Conservation (phyloP, 1,284 basidiomycete genomes). For the Xerocomus tenax region DNA sequence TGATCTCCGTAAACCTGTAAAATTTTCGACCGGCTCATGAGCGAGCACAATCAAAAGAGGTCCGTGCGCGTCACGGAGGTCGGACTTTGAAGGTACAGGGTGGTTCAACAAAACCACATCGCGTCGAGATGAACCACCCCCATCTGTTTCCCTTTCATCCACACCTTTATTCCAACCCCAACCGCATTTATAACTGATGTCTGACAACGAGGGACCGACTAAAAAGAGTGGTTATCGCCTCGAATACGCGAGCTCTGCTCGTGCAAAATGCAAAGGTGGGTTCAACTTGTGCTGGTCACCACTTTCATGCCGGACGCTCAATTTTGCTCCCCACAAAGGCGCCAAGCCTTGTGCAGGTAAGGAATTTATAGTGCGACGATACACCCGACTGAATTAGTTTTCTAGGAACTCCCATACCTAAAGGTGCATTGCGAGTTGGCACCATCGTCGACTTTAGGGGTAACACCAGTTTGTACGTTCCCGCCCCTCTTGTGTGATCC, state of each 20-base stretch:
- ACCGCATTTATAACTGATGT: conserved; percentile 36
- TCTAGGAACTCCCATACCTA: conserved; percentile 61
- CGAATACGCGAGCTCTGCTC: conserved; percentile 59
- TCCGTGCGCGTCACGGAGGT: conserved; percentile 30
- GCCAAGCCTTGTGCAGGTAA: conserved; percentile 69
- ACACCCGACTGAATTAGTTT: conserved; percentile 15
- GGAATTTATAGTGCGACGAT: conserved; percentile 11
- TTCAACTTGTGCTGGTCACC: conserved; percentile 16
- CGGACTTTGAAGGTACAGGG: conserved; percentile 34
- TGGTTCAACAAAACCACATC: conserved; percentile 34
- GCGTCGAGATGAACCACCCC: conserved; percentile 35
- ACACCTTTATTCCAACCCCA: conserved; percentile 15
- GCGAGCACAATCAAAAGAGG: conserved; percentile 26
- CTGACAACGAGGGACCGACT: conserved; percentile 44
- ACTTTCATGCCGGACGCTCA: conserved; percentile 15
- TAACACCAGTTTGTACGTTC: conserved; percentile 59
- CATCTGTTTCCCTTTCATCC: conserved; percentile 25
- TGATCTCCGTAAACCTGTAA: conserved; percentile 9
- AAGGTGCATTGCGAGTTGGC: conserved; percentile 69
- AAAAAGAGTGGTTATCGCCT: conserved; percentile 64
- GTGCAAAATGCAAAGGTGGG: conserved; percentile 79
- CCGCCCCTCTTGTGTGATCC: conserved; percentile 7
- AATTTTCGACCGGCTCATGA: conserved; percentile 19
- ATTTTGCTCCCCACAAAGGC: conserved; percentile 38
- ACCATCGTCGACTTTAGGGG: conserved; percentile 71